Percentiles rank a stretch among this genome's conserved stretches.
Evolutionary conservation across 345 rosid species (phyloP).

Genomic region (Eucalyptus dawsonii): DNA sequence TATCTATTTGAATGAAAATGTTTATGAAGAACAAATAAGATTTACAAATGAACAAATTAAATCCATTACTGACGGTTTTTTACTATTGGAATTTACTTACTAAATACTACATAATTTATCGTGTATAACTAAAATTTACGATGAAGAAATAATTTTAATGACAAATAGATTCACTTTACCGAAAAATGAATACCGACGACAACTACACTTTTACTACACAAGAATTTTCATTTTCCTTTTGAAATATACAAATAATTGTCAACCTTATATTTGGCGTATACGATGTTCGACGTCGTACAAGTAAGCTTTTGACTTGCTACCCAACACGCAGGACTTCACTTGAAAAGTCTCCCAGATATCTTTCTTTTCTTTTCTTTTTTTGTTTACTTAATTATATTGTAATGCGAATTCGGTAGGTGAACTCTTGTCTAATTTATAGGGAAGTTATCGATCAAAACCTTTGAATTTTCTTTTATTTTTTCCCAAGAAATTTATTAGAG

Average conservation of each 20-base stretch:
- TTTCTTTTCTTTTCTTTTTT: no score
- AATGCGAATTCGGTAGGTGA: not conserved
- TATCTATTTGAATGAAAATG: no score
- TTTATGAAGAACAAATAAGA: not conserved
- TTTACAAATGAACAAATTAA: not conserved
- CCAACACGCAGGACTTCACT: not conserved
- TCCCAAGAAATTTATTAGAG: not conserved
- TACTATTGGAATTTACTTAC: not conserved
- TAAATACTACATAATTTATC: no score
- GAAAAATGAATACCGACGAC: not conserved
- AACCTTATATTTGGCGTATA: not conserved
- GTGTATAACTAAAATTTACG: not conserved
- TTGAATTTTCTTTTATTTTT: not conserved
- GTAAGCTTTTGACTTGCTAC: not conserved
- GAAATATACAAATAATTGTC: not conserved
- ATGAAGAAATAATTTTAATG: not conserved
- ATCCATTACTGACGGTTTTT: not conserved
- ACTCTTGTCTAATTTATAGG: not conserved
- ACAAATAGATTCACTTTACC: not conserved
- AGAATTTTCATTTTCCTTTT: not conserved
- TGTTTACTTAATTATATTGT: no score
- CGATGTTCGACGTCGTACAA: no score
- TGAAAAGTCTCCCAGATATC: not conserved
- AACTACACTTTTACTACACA: not conserved
- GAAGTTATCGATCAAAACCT: not conserved